Percentiles rank a stretch among this genome's conserved stretches.
Conservation (phyloP, 495 filamentous ascomycete genomes). For the Aspergillus hancockii region DNA sequence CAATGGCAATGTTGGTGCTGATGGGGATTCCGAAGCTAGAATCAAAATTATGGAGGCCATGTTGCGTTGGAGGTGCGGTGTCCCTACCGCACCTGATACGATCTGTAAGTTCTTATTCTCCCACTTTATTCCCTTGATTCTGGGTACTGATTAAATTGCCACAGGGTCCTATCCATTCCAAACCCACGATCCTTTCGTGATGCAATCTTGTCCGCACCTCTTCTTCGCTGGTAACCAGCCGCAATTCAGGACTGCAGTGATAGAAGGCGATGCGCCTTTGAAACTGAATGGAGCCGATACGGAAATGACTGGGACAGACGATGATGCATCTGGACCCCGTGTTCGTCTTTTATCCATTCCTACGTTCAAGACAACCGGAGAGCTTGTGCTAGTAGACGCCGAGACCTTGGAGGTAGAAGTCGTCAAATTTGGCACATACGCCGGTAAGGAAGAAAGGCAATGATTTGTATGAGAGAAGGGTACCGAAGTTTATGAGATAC, state of each 20-base stretch:
- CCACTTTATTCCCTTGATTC: not conserved
- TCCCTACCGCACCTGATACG: conserved; percentile 96
- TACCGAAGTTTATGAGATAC: conserved; percentile 7
- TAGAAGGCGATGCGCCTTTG: conserved; percentile 53
- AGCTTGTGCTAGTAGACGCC: conserved; percentile 81
- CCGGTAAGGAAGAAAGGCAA: conserved; percentile 45
- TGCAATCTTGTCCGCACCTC: conserved; percentile 81
- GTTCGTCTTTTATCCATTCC: conserved; percentile 80
- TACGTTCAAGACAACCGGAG: conserved; percentile 74
- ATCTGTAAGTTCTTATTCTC: conserved; percentile 64
- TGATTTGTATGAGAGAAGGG: conserved; percentile 17
- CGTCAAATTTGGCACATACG: conserved; percentile 63
- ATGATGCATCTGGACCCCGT: conserved; percentile 55
- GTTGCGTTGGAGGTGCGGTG: conserved; percentile 84
- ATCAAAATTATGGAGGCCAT: conserved; percentile 88
- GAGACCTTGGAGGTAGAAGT: conserved; percentile 79
- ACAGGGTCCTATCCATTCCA: conserved; percentile 95
- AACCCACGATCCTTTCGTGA: conserved; percentile 83
- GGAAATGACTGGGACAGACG: conserved; percentile 41
- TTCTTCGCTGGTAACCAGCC: conserved; percentile 91
- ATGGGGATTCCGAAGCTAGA: conserved; percentile 58
- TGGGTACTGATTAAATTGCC: conserved; percentile 14
- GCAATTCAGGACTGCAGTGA: conserved; percentile 72
- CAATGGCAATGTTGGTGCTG: conserved; percentile 21
- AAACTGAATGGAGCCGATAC: conserved; percentile 38